These are phyloP conservation scores for Dichomitus squalens DNA, from an alignment of 1,284 basidiomycete species.

Conservation along the genomic window DNA sequence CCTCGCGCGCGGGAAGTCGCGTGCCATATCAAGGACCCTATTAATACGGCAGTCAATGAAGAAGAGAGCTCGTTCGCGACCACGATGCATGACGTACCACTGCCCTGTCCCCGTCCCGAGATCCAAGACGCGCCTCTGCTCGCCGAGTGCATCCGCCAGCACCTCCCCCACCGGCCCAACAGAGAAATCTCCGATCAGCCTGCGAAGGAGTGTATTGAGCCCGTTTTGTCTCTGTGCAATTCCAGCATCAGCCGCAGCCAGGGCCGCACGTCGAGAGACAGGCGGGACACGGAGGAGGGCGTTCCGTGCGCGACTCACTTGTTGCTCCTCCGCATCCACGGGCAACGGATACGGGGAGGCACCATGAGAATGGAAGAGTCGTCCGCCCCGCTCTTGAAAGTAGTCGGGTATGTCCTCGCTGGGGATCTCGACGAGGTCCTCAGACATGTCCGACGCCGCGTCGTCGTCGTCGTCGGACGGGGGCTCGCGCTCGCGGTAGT, in stretches of 20 bases:
- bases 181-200: slow-evolving; percentile 53
- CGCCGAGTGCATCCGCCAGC: slow-evolving; percentile 40
- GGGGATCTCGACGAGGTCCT: slow-evolving; percentile 42
- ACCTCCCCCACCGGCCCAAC: slow-evolving; percentile 58
- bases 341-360: slow-evolving; percentile 65
- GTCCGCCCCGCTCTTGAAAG: slow-evolving; percentile 55
- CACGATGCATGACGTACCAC: slow-evolving; percentile 49
- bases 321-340: slow-evolving; percentile 63
- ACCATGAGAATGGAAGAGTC: slow-evolving; percentile 69
- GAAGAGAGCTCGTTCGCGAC: background rate
- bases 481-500: slow-evolving; percentile 7
- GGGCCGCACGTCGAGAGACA: background rate
- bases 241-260: slow-evolving; percentile 9
- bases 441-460: slow-evolving; percentile 44
- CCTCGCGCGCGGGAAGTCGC: slow-evolving; percentile 57
- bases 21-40: slow-evolving; percentile 76
- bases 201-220: slow-evolving; percentile 49
- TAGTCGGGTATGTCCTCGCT: slow-evolving; percentile 56
- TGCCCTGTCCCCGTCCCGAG: slow-evolving; percentile 69
- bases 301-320: slow-evolving; percentile 41
- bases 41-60: slow-evolving; percentile 1
- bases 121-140: slow-evolving; percentile 59
- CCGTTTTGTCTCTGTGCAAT: slow-evolving; percentile 50
- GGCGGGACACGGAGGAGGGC: background rate
- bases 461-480: slow-evolving; percentile 27